Evolutionary conservation across 2,329 filamentous ascomycete species (phyloP).

Genomic region (Periconia sp.): DNA sequence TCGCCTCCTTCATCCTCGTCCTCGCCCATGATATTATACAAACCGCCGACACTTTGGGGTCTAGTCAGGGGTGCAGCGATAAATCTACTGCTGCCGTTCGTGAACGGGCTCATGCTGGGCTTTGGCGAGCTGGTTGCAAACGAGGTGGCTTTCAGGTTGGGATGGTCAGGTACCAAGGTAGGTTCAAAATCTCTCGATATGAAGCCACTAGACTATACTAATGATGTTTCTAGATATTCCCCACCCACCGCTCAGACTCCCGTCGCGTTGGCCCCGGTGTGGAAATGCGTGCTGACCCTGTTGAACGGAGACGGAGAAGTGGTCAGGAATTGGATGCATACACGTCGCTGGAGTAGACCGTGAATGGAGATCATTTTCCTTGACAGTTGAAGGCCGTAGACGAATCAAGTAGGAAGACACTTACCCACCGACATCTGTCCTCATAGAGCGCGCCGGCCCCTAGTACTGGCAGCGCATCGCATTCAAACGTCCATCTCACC

Average conservation of each 20-base stretch:
- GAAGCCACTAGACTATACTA: neutral
- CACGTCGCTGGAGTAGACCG: constrained; percentile 70
- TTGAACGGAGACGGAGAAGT: constrained; percentile 59
- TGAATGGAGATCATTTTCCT: too few relatives aligned
- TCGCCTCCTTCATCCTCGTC: constrained; percentile 65
- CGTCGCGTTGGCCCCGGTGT: constrained; percentile 81
- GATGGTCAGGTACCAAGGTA: constrained; percentile 95
- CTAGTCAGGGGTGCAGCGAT: constrained; percentile 88
- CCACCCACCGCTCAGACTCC: constrained; percentile 55
- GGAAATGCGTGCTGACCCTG: constrained; percentile 73
- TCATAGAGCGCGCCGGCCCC: too few relatives aligned
- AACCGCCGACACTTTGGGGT: constrained; percentile 85
- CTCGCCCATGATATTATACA: constrained; percentile 81
- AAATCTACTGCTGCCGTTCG: constrained; percentile 92
- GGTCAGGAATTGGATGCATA: constrained; percentile 67
- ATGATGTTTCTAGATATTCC: constrained; percentile 58
- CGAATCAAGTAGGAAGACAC: too few relatives aligned
- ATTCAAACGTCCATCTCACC: too few relatives aligned
- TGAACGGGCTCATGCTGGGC: constrained; percentile 98
- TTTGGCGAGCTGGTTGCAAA: constrained; percentile 97
- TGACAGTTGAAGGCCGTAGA: too few relatives aligned
- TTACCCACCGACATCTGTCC: neutral
- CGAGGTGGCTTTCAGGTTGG: constrained; percentile 89
- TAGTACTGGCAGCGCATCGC: too few relatives aligned
- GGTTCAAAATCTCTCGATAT: constrained; percentile 29